Conservation (phyloP, 2,329 filamentous ascomycete genomes). For the Colletotrichum musicola region DNA sequence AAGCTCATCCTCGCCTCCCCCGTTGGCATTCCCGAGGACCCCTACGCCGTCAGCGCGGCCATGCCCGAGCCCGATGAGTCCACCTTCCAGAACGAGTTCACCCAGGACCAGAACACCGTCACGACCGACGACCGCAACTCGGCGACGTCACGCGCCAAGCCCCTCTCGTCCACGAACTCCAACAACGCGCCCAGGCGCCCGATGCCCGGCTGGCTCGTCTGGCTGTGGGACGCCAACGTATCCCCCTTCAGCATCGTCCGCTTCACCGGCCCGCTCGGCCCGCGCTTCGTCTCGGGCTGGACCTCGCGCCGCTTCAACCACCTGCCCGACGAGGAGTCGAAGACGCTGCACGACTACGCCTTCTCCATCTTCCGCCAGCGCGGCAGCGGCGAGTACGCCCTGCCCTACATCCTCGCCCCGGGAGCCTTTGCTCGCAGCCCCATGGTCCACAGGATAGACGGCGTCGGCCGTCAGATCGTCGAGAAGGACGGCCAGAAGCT, state of each 20-base stretch:
- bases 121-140: conserved; percentile 55
- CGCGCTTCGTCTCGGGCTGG: conserved; percentile 94
- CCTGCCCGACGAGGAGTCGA: conserved; percentile 81
- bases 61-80: conserved; percentile 84
- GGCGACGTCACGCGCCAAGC: conserved; percentile 44
- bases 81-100: conserved; percentile 81
- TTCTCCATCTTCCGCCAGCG: conserved; percentile 94
- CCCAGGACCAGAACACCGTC: conserved; percentile 75
- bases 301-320: conserved; percentile 93
- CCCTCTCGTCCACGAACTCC: conserved; percentile 52
- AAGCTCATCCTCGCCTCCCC: conserved; percentile 96
- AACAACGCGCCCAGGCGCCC: conserved; percentile 62
- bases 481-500: conserved; percentile 42
- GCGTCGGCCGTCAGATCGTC: conserved; percentile 81
- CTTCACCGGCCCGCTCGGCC: conserved; percentile 88
- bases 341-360: conserved; percentile 90
- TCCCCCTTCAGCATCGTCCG: conserved; percentile 94
- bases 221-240: conserved; percentile 97
- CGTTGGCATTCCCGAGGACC: conserved; percentile 94
- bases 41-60: conserved; percentile 84
- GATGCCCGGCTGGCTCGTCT: conserved; percentile 87
- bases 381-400: conserved; percentile 92
- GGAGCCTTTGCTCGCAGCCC: conserved; percentile 92
- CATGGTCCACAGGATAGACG: conserved; percentile 86
- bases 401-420: conserved; percentile 92